Evolutionary conservation across 1,284 basidiomycete species (phyloP).

Genomic region (Sanghuangporus baumii): DNA sequence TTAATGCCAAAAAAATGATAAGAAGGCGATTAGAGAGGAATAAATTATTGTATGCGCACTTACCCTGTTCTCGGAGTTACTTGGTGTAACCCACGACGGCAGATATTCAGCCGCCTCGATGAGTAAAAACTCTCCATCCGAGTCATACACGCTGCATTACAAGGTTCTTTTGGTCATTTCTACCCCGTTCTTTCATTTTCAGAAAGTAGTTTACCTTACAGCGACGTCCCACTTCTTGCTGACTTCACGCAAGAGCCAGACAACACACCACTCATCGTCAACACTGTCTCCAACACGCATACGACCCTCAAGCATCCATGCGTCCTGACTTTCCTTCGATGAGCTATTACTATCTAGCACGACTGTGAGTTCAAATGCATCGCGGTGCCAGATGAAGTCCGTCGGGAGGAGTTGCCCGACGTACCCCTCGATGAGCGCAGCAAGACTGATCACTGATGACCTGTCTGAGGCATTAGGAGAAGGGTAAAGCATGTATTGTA

Average conservation of each 20-base stretch:
- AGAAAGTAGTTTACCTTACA: constrained; percentile 49
- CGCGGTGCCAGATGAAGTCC: constrained; percentile 83
- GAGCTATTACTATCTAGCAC: constrained; percentile 24
- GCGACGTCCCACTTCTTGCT: constrained; percentile 72
- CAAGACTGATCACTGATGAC: constrained; percentile 59
- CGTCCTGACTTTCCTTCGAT: constrained; percentile 24
- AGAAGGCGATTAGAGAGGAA: constrained; percentile 27
- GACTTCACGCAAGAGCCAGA: constrained; percentile 81
- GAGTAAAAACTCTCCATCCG: constrained; percentile 93
- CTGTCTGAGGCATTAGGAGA: constrained; percentile 45
- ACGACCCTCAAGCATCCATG: constrained; percentile 61
- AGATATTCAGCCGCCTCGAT: constrained; percentile 94
- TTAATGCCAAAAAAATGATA: constrained; percentile 30
- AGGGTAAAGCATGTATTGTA: constrained; percentile 72
- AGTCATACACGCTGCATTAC: constrained; percentile 65
- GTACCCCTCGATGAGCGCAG: constrained; percentile 59
- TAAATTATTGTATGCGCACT: constrained; percentile 29
- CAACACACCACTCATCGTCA: constrained; percentile 93
- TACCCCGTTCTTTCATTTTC: constrained; percentile 5
- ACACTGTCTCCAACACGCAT: constrained; percentile 91
- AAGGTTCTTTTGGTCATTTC: constrained; percentile 13
- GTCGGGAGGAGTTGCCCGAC: constrained; percentile 51
- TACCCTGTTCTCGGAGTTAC: constrained; percentile 89
- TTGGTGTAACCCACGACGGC: constrained; percentile 88
- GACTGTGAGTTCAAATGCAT: constrained; percentile 79